These are phyloP conservation scores for Ophiocordyceps polyrhachis-furcata DNA, from an alignment of 2,329 filamentous ascomycete species.

Conservation along the genomic window DNA sequence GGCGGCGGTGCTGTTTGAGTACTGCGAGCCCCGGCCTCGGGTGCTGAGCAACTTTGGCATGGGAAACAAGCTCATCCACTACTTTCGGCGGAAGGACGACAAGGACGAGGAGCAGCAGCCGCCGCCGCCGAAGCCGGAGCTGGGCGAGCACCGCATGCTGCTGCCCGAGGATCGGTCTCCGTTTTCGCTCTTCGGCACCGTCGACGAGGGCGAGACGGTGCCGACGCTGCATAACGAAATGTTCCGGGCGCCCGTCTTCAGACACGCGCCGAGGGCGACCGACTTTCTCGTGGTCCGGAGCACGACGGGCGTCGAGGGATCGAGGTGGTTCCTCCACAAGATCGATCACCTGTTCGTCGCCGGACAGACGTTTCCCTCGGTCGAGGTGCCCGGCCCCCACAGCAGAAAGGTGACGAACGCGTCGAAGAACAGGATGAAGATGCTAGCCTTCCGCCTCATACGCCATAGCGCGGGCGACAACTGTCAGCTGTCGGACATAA, in stretches of 20 bases:
- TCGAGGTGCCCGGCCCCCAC: slow-evolving; percentile 84
- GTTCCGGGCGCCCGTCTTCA: slow-evolving; percentile 88
- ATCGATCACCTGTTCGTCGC: slow-evolving; percentile 84
- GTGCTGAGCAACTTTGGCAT: slow-evolving; percentile 95
- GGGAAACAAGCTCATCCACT: slow-evolving; percentile 91
- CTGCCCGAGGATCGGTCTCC: slow-evolving; percentile 90
- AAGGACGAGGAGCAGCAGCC: slow-evolving; percentile 58
- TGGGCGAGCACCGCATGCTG: slow-evolving; percentile 77
- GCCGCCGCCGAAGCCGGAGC: slow-evolving; percentile 56
- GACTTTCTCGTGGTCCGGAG: slow-evolving; percentile 81
- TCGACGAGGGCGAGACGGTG: slow-evolving; percentile 77
- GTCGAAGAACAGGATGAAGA: slow-evolving; percentile 91
- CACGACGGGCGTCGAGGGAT: slow-evolving; percentile 60
- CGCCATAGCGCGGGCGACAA: slow-evolving; percentile 51
- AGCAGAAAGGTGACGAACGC: slow-evolving; percentile 90
- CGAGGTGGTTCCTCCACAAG: slow-evolving; percentile 66
- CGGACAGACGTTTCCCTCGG: slow-evolving; percentile 79
- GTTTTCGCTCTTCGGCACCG: slow-evolving; percentile 85
- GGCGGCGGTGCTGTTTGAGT: slow-evolving; percentile 74
- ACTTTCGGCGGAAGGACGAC: slow-evolving; percentile 67
- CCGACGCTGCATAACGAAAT: slow-evolving; percentile 88
- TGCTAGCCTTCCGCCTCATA: slow-evolving; percentile 83
- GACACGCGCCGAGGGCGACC: slow-evolving; percentile 54
- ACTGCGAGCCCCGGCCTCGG: slow-evolving; percentile 82
- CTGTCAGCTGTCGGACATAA: slow-evolving; percentile 67